phyloP scores from a whole-genome alignment of 345 rosid species.

The Camelina laxa region DNA sequence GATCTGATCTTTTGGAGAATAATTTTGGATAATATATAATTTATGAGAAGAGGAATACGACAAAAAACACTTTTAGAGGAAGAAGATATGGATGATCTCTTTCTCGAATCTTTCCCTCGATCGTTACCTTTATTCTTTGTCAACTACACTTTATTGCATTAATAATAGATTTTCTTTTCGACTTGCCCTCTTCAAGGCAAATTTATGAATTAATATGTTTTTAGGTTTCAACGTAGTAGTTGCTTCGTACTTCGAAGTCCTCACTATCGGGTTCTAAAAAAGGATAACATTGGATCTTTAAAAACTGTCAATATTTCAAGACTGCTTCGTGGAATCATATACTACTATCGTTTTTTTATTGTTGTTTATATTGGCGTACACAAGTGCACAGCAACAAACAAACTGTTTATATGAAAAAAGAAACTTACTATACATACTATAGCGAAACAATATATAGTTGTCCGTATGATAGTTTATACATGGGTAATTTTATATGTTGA shows the following conservation, averaged over 20 bases:
- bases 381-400: neutral
- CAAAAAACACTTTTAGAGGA: conserved; percentile 45
- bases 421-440: no score
- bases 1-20: conserved; percentile 37
- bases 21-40: conserved; percentile 18
- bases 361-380: neutral
- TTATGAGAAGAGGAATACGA: conserved; percentile 33
- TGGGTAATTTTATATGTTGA: neutral
- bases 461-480: neutral
- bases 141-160: neutral
- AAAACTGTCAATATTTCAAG: neutral
- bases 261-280: neutral
- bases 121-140: neutral
- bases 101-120: conserved; percentile 29
- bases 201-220: neutral
- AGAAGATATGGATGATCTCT: conserved; percentile 46
- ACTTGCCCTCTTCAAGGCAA: neutral
- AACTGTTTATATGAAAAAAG: neutral
- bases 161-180: neutral
- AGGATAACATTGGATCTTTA: neutral
- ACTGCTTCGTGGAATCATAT: conserved; percentile 10
- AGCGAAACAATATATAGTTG: neutral
- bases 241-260: conserved; percentile 7
- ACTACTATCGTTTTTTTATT: neutral
- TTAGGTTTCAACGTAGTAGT: neutral